These are phyloP conservation scores for Heterococcus sp. DNA, from an alignment of 108 stramenopile species.

Conservation along the genomic window DNA sequence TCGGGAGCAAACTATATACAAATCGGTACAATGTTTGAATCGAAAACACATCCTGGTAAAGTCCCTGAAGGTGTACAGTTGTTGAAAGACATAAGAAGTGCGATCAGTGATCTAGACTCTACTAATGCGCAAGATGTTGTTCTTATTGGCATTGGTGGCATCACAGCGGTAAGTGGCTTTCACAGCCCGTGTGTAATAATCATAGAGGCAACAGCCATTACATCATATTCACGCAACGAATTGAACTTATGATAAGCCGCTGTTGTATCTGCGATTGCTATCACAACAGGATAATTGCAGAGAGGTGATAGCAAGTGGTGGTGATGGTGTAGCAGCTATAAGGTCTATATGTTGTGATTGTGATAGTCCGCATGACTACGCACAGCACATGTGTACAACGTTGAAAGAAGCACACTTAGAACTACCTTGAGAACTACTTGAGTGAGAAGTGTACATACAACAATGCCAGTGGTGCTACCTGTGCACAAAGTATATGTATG, in stretches of 20 bases:
- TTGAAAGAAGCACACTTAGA: no score
- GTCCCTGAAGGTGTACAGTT: constrained; percentile 19
- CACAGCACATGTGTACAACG: no score
- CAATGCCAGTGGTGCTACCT: no score
- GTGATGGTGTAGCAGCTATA: constrained; percentile 42
- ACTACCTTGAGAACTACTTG: no score
- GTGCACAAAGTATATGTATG: no score
- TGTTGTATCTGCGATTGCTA: not conserved
- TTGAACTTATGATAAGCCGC: not conserved
- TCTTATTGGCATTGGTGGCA: constrained; percentile 35
- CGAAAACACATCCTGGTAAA: constrained; percentile 37
- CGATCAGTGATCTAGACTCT: not conserved
- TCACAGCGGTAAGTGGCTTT: constrained; percentile 13
- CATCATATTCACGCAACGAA: not conserved
- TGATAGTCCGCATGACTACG: no score
- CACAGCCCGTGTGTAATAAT: no score
- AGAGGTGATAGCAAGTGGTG: constrained; percentile 6
- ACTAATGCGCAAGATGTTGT: not conserved
- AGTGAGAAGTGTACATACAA: no score
- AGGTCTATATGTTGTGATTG: constrained; percentile 8
- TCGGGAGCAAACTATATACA: constrained; percentile 31
- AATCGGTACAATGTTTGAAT: constrained; percentile 41
- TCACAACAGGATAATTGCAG: constrained; percentile 6
- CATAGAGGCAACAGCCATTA: not conserved
- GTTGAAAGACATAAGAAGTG: constrained; percentile 2